Evolutionary conservation across 2,329 filamentous ascomycete species (phyloP), one percentile per base, ranked within the genome.

Genomic region (Venturia effusa): DNA sequence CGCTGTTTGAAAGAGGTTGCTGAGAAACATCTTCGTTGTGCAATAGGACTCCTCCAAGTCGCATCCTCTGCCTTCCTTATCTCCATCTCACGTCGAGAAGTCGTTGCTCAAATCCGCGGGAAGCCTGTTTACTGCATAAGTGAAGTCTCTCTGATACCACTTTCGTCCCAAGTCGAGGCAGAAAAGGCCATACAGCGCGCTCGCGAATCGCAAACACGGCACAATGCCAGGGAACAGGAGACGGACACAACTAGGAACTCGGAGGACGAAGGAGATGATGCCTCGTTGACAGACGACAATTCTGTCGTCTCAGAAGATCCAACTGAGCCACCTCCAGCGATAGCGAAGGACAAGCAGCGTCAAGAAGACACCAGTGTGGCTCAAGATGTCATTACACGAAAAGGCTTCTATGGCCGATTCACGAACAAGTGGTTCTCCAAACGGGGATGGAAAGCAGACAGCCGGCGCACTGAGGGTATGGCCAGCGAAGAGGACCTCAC

Each of bases 401-500:
- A 86, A 69, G 92, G 92, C 0, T 87, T 86, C 67, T 97, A 97
- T 74, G 93, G 92, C 4, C 83, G 90, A 43, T 97, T 97, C 73
- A 90, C 93, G 0, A 85, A 92, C 67, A 86, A 88, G 66, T 99
- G 94, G 94, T 94, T 97, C 72, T 94, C 90, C 54, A 86, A 84
- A 67, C 88, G 86, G 66, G 92, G 90, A 0, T 93, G 92, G 89
- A 87, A 86, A 62, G 78, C 86, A 66, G 88, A 89, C 66, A 86
- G 86, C 68, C 84, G 86, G 69, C 82, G 87, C 32, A 83, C 83
- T 60, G 83, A 92, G 70, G 89, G 89, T 5, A 78, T 92, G 73
- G 88, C 84, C 68, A 74, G 78, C 13, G 74, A 79, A 59, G 78
- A 82, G 51, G 72, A 82, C 24, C 71, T 76, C 5, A 39, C 74